Evolutionary conservation across 192 early-diverging fungal genomes (phyloP).

Genomic region (Chytriomyces sp.): DNA sequence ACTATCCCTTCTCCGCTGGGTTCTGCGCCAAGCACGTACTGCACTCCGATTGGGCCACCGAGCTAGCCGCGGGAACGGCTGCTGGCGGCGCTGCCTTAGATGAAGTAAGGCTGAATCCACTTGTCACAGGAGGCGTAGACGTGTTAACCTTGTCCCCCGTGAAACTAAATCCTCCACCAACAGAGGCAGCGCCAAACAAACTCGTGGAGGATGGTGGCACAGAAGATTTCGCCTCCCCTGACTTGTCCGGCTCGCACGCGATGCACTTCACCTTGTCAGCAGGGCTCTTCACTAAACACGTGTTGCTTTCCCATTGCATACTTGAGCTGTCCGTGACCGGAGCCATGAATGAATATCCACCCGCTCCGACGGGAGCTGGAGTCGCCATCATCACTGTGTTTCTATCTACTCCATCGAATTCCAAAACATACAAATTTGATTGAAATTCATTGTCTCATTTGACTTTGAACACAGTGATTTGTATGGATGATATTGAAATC

Average conservation of each 20-base stretch:
- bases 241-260: constrained; percentile 15
- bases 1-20: constrained; percentile 1
- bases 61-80: too few relatives aligned
- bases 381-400: too few relatives aligned
- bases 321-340: too few relatives aligned
- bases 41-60: constrained; percentile 5
- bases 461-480: too few relatives aligned
- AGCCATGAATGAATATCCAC: too few relatives aligned
- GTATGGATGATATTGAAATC: too few relatives aligned
- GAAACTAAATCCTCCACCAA: constrained; percentile 3
- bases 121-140: too few relatives aligned
- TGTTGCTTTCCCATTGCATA: constrained; percentile 19
- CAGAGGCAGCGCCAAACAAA: background rate
- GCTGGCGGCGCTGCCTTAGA: background rate
- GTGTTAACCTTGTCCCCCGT: too few relatives aligned
- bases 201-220: background rate
- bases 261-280: constrained; percentile 17
- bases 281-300: constrained; percentile 3
- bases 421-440: too few relatives aligned
- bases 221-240: background rate
- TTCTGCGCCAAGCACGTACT: constrained; percentile 8
- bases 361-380: too few relatives aligned
- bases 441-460: too few relatives aligned
- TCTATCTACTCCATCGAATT: too few relatives aligned
- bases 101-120: background rate